Base-by-base conservation (phyloP, 495 filamentous ascomycete genomes). In the Wilcoxina mikolae region DNA sequence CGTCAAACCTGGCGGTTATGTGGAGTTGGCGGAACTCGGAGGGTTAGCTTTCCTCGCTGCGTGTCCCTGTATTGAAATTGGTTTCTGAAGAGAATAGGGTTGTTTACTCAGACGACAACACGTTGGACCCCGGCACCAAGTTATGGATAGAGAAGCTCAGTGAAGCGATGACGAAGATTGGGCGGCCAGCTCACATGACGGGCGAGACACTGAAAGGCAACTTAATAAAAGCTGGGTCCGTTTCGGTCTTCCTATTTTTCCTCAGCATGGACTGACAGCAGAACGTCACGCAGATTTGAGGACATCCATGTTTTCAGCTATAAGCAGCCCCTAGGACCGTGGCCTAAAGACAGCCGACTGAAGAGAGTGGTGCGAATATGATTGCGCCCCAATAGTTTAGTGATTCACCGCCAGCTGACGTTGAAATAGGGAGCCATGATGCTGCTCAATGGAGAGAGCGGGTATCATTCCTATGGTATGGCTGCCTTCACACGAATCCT, bases 311-410 rank as follows among this genome's bases (percentile, higher is more conserved):
- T 75, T 38, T 67, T 66, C 15, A 27, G 22, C 24, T 42, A 48
- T 28, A 58, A 57, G 10, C 22, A 24, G 22, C 73, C 73, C 1
- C 63, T 73, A 59, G 70, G 69, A 44, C 68, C 71, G n/a, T 76
- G 74, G 73, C 67, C 73, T 28, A 72, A 69, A 51, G 72, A 76
- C 50, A 67, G 68, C 22, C 71, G 72, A 24, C 60, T 73, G 45
- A 76, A 74, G 59, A n/a, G n/a, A n/a, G n/a, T n/a, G n/a, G n/a
- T n/a, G n/a, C n/a, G n/a, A n/a, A n/a, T n/a, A n/a, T n/a, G n/a
- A n/a, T n/a, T n/a, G n/a, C n/a, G n/a, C n/a, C n/a, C n/a, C n/a
- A n/a, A n/a, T n/a, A n/a, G n/a, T n/a, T n/a, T n/a, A n/a, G n/a
- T n/a, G n/a, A n/a, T n/a, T n/a, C n/a, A n/a, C n/a, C n/a, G n/a